Evolutionary conservation across 306 rosid species (phyloP).

Genomic region (Sicyos baderoa): DNA sequence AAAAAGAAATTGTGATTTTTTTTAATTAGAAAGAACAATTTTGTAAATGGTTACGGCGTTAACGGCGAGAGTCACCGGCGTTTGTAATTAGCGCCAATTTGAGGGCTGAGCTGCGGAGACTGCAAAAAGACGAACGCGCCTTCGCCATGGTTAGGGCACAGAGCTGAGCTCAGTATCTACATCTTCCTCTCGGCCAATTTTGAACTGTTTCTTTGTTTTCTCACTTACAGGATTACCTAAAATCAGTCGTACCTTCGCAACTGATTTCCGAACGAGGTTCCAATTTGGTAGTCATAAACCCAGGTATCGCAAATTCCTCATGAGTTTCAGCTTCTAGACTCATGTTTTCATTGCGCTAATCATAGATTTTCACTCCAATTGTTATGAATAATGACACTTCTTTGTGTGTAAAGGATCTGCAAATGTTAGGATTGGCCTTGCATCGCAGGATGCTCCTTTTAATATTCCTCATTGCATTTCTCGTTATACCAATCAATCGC

Average conservation of each 20-base stretch:
- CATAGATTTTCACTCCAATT: background rate
- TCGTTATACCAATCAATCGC: slow-evolving; percentile 54
- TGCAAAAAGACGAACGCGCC: slow-evolving; percentile 8
- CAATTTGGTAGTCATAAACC: slow-evolving; percentile 79
- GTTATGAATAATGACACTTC: slow-evolving; percentile 22
- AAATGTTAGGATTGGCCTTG: slow-evolving; percentile 74
- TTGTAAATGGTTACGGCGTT: background rate
- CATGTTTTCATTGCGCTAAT: background rate
- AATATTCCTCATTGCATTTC: slow-evolving; percentile 86
- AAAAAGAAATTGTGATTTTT: background rate
- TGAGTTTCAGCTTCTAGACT: background rate
- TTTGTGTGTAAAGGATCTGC: slow-evolving; percentile 54
- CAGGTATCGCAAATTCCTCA: slow-evolving; percentile 39
- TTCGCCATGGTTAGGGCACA: slow-evolving; percentile 20
- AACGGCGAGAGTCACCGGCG: background rate
- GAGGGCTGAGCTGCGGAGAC: background rate
- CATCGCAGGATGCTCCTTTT: slow-evolving; percentile 74
- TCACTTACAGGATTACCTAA: slow-evolving; percentile 72
- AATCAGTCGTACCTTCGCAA: slow-evolving; percentile 86
- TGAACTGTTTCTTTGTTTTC: background rate
- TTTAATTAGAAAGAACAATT: background rate
- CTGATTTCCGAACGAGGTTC: slow-evolving; percentile 79
- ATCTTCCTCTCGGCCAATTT: background rate
- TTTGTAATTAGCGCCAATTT: slow-evolving; percentile 9
- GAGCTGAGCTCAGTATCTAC: background rate